Evolutionary conservation across 2,329 filamentous ascomycete genomes (phyloP).

Genomic region (Trichophaea hybrida): DNA sequence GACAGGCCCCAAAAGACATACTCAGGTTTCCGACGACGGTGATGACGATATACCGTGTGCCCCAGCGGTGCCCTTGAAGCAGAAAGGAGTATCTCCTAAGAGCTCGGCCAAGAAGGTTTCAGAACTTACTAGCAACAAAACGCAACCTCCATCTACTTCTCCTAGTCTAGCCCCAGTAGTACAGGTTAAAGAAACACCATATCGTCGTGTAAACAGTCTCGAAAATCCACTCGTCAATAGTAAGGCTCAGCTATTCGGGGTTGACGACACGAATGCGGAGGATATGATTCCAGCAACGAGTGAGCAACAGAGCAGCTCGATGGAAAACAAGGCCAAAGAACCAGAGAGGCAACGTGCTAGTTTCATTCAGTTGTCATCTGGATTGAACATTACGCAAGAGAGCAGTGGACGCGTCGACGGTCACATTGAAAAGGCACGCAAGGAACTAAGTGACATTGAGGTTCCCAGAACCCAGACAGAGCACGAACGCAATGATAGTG

Average conservation of each 20-base stretch:
- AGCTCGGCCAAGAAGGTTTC: not conserved
- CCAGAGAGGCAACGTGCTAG: not conserved
- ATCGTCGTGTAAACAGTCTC: not conserved
- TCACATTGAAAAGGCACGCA: not conserved
- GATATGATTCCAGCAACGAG: not conserved
- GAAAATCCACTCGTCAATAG: not conserved
- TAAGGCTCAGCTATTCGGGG: not conserved
- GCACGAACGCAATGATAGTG: not conserved
- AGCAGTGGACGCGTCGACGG: not conserved
- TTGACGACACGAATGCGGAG: not conserved
- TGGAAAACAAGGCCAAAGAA: not conserved
- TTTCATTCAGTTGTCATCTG: not conserved
- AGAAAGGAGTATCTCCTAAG: not conserved
- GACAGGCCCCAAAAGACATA: not conserved
- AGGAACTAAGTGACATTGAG: not conserved
- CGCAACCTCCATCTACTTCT: slow-evolving; percentile 1
- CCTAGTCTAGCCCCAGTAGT: slow-evolving; percentile 6
- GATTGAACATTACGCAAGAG: not conserved
- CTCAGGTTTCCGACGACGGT: slow-evolving; percentile 4
- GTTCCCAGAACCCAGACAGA: not conserved
- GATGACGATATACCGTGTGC: slow-evolving; percentile 12
- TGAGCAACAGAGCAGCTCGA: not conserved
- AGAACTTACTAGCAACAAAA: not conserved
- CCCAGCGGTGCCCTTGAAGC: slow-evolving; percentile 8
- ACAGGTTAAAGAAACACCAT: slow-evolving; percentile 17